Base-by-base conservation (phyloP, 495 filamentous ascomycete genomes). In the Hypoxylon rickii region DNA sequence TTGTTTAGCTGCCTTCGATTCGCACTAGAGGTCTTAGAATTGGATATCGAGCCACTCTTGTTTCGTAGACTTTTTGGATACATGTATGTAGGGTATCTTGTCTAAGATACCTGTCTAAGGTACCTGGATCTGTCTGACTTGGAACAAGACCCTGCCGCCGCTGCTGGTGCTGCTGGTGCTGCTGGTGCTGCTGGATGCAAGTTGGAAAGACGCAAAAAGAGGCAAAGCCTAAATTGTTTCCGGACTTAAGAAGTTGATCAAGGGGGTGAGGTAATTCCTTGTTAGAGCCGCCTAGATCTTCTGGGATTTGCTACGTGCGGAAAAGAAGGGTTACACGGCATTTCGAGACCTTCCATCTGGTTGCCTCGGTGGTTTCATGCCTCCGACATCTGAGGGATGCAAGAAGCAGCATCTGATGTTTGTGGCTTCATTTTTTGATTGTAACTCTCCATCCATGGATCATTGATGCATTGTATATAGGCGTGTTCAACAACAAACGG, bases 41-140 rank as follows among this genome's bases (percentile, higher is more conserved):
- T 26, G 13, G 11, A 47, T 29, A 64, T 63, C 60, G 55, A 32
- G 34, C 26, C 19, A 45, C 53, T 26, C n/a, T n/a, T n/a, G n/a
- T n/a, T n/a, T n/a, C n/a, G n/a, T n/a, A n/a, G n/a, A n/a, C n/a
- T n/a, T n/a, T n/a, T n/a, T n/a, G n/a, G n/a, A n/a, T n/a, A n/a
- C n/a, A n/a, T n/a, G n/a, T n/a, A n/a, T n/a, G n/a, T n/a, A n/a
- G n/a, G n/a, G n/a, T n/a, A n/a, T n/a, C n/a, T n/a, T n/a, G n/a
- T n/a, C n/a, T n/a, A n/a, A n/a, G n/a, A n/a, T n/a, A n/a, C n/a
- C n/a, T n/a, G n/a, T n/a, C n/a, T n/a, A n/a, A n/a, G n/a, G n/a
- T n/a, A n/a, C n/a, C n/a, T n/a, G n/a, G n/a, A n/a, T n/a, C n/a
- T n/a, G n/a, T n/a, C n/a, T n/a, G n/a, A n/a, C n/a, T n/a, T n/a